Percentiles rank a stretch among this genome's conserved stretches.
Conservation (phyloP, 2,329 filamentous ascomycete genomes). For the Cryphonectria naterciae region DNA sequence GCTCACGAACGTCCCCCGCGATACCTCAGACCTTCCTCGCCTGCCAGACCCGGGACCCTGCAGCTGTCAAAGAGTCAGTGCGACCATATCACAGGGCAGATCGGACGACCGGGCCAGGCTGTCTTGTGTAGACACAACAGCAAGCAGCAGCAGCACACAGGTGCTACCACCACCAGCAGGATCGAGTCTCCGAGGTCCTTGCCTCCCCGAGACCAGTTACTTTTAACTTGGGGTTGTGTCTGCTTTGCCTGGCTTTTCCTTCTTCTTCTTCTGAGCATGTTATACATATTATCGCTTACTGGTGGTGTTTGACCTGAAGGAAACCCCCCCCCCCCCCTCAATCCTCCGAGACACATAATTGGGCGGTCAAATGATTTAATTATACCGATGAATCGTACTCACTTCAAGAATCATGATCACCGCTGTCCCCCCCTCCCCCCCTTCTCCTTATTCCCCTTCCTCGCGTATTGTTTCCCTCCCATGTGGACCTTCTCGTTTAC, state of each 20-base stretch:
- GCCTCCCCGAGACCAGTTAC: not conserved
- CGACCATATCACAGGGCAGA: not conserved
- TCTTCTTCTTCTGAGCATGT: not conserved
- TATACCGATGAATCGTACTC: not conserved
- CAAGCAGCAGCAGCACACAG: not conserved
- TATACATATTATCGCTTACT: not conserved
- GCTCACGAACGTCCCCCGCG: not conserved
- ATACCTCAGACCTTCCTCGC: not conserved
- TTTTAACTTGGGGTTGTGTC: not conserved
- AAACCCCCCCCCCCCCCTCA: not conserved
- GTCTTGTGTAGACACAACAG: not conserved
- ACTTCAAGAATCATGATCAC: not conserved
- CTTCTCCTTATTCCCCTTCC: not conserved
- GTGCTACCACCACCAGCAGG: not conserved
- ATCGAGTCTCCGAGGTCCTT: not conserved
- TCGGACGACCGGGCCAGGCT: not conserved
- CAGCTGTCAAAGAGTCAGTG: conserved; percentile 10
- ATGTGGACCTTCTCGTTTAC: not conserved
- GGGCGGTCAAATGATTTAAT: not conserved
- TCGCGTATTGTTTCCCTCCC: not conserved
- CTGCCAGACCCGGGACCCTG: conserved; percentile 1
- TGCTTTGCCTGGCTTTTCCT: not conserved
- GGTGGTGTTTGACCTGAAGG: not conserved
- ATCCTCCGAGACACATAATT: not conserved
- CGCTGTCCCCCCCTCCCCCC: not conserved